phyloP scores from a whole-genome alignment of 768 basidiomycete species.

The Suillus hirtellus region DNA sequence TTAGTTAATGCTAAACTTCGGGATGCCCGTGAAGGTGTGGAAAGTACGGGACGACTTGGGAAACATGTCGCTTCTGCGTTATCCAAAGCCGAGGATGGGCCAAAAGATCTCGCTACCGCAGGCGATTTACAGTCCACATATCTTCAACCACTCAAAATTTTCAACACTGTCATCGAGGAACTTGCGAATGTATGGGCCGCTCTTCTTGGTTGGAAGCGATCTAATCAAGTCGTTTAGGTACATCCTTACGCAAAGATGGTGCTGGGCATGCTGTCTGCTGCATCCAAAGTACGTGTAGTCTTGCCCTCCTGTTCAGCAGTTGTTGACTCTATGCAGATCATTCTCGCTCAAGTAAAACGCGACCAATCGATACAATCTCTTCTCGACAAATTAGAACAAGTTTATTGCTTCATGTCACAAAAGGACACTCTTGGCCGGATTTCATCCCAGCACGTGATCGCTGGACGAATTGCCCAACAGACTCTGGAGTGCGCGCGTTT shows the following conservation, averaged over 20 bases:
- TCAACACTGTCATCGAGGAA: not conserved
- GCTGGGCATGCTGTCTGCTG: conserved; percentile 4
- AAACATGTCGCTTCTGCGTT: too few species aligned
- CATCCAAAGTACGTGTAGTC: conserved; percentile 1
- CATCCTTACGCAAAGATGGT: conserved; percentile 14
- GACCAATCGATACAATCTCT: conserved; percentile 6
- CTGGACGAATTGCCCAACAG: too few species aligned
- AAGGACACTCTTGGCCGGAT: too few species aligned
- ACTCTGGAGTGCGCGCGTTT: too few species aligned
- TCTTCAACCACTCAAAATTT: conserved; percentile 4
- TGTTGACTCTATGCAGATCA: not conserved
- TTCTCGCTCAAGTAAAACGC: conserved; percentile 8
- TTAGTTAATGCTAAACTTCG: too few species aligned
- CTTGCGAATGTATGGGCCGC: not conserved
- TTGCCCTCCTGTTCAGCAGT: too few species aligned
- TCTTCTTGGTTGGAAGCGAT: not conserved
- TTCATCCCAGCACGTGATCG: too few species aligned
- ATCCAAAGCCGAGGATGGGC: too few species aligned
- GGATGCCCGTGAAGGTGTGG: too few species aligned
- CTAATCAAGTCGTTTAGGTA: not conserved
- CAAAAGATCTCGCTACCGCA: not conserved
- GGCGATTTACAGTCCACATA: conserved; percentile 1
- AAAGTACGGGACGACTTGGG: too few species aligned
- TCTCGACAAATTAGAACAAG: too few species aligned
- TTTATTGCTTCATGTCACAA: too few species aligned